Evolutionary conservation across 257 asterid species (phyloP).

Genomic region (Fraxinus cuspidata): DNA sequence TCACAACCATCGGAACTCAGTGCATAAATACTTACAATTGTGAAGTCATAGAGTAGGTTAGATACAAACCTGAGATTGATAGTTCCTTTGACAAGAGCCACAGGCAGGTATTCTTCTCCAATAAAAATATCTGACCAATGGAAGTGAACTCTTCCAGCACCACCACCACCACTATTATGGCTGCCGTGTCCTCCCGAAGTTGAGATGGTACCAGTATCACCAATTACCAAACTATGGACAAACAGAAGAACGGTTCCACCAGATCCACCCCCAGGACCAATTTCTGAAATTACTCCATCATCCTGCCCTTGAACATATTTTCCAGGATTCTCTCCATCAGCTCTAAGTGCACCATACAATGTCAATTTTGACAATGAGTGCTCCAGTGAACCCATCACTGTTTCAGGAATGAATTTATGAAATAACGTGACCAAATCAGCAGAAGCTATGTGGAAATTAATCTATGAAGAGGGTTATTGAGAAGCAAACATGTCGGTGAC

Average conservation of each 20-base stretch:
- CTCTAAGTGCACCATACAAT: conserved; percentile 68
- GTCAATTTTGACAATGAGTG: conserved; percentile 65
- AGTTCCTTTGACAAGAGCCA: conserved; percentile 64
- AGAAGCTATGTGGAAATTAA: background rate
- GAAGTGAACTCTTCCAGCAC: conserved; percentile 90
- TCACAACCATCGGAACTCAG: background rate
- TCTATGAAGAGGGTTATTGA: conserved; percentile 1
- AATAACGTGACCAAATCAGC: conserved; percentile 15
- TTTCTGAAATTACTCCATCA: conserved; percentile 41
- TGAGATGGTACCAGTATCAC: conserved; percentile 55
- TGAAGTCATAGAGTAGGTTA: background rate
- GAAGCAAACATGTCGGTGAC: conserved; percentile 10
- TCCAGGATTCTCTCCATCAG: conserved; percentile 73
- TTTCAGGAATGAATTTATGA: conserved; percentile 30
- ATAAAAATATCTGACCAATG: conserved; percentile 78
- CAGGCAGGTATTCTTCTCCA: conserved; percentile 74
- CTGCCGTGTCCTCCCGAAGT: conserved; percentile 83
- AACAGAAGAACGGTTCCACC: conserved; percentile 93
- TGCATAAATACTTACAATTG: background rate
- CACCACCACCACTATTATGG: conserved; percentile 87
- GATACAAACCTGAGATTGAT: conserved; percentile 60
- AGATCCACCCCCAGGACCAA: conserved; percentile 89
- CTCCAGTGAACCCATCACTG: conserved; percentile 88
- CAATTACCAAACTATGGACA: conserved; percentile 57
- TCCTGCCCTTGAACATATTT: conserved; percentile 40